Evolutionary conservation across 441 rosid species (phyloP), one percentile per base, ranked within the genome.

Genomic region (Kokia cookei): DNA sequence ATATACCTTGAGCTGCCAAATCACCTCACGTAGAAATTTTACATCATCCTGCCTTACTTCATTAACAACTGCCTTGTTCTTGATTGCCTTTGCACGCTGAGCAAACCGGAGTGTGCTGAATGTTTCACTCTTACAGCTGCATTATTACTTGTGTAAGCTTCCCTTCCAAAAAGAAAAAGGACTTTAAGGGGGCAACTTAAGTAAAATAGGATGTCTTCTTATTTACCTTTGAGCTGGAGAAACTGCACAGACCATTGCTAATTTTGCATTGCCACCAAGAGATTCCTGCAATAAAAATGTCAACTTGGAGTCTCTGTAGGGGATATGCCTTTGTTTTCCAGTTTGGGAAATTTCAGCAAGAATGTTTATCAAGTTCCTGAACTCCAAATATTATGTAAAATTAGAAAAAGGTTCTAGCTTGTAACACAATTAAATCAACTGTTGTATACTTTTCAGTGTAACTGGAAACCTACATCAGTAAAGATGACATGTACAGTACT

Each of bases 241-340:
- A 78, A 96, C 78, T 81, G 99, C 98, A 81, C 99, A 96, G 63
- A 96, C 88, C 98, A 96, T 91, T 71, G 94, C 98, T 77, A 96
- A 76, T 78, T 93, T 96, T 74, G 99, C 99, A 89, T 96, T 96
- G 48, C 99, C 99, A 83, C 99, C 99, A 42, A 96, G 98, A 74
- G 99, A 96, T 73, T 96, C 99, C 81, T 96, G 99, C 82, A 96
- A 84, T 75, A 96, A 82, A 77, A 94, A 96, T 53, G 99, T 96
- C 87, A 96, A 82, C 89, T 89, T 90, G 78, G 99, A 96, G 84
- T 96, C 99, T 84, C 99, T 90, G 78, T 96, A 96, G 64, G 98
- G 99, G 59, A 96, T 89, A 83, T 96, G 99, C 85, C 99, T 91
- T 77, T 91, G 97, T 89, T 94, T 96, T 82, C 98, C 98, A 54